Evolutionary conservation across 805 yeast species (phyloP).

Genomic region (Myxozyma melibiosi): DNA sequence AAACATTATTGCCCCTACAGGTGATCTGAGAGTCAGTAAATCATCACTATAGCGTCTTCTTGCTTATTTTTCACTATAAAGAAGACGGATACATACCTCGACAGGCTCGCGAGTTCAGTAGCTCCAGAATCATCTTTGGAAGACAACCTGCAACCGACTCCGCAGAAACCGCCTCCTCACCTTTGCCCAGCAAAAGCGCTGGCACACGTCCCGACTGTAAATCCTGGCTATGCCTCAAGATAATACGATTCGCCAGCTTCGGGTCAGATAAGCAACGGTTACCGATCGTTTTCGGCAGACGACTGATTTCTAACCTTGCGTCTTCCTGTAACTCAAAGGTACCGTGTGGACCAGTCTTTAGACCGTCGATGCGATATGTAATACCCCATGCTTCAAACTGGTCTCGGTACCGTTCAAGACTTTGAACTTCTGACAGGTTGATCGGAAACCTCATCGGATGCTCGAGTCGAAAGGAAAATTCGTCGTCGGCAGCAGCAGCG

Average conservation of each 20-base stretch:
- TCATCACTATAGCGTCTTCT: too few relatives aligned
- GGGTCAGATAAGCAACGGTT: conserved; percentile 38
- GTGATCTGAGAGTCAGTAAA: not conserved
- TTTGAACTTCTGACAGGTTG: not conserved
- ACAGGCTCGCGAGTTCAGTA: conserved; percentile 48
- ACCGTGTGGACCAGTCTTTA: too few relatives aligned
- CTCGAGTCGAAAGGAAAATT: conserved; percentile 3
- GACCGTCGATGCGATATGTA: conserved; percentile 23
- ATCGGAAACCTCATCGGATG: conserved; percentile 23
- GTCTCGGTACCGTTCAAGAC: not conserved
- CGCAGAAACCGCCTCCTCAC: not conserved
- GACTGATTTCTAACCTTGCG: conserved; percentile 41
- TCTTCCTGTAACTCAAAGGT: too few relatives aligned
- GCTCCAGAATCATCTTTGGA: conserved; percentile 44
- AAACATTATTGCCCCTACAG: conserved; percentile 61
- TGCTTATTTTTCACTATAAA: too few relatives aligned
- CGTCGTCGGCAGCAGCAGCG: not conserved
- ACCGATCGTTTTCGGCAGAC: conserved; percentile 50
- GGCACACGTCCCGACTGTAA: conserved; percentile 13
- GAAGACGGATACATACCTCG: conserved; percentile 18
- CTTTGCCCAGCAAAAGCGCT: not conserved
- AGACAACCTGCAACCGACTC: not conserved
- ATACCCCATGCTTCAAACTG: conserved; percentile 51
- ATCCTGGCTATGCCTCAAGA: conserved; percentile 16
- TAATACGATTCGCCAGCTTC: not conserved